Evolutionary conservation across 352 stramenopile species (phyloP), one percentile per base, ranked within the genome.

Genomic region (Elongisporangium undulatum): DNA sequence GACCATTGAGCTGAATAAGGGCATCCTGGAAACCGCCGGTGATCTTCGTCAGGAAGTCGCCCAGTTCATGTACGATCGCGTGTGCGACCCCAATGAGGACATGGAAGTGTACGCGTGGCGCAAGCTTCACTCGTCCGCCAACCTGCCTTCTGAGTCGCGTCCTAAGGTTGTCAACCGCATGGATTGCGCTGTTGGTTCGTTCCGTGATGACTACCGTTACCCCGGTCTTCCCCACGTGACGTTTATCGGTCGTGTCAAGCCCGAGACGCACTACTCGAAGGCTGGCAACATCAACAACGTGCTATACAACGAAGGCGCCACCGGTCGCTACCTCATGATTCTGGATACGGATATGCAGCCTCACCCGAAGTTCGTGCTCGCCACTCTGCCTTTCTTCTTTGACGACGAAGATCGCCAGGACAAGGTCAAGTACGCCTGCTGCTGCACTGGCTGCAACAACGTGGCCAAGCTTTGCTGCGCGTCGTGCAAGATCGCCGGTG

Each of bases 211-310:
- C 69, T 92, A 92, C 70, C 79, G 79, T 9, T 90, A 92, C 65
- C 81, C 78, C 50, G 83, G 83, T 22, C 68, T 92, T 21, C 80
- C 83, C 2, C 83, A 90, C 53, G 83, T 92, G 58, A 82, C 80
- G 5, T 92, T 89, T 53, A 74, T 92, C 45, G 83, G 83, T 4
- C 83, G 83, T 71, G 78, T 92, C 20, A 92, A 92, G 75, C 80
- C 83, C 2, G 75, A 89, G 26, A 77, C 72, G 4, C 83, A 95
- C 70, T 91, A 93, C 70, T 90, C 85, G 13, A 95, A 95, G 75
- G 85, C 85, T 17, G 85, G 85, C 24, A 95, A 95, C 72, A 91
- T 95, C 69, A 95, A 95, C 76, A 95, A 95, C 62, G 75, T 67
- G 16, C 69, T 92, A 52, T 91, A 92, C 75, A 92, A 95, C 63